phyloP scores from a whole-genome alignment of 116 monocot species.

The Zostera marina region DNA sequence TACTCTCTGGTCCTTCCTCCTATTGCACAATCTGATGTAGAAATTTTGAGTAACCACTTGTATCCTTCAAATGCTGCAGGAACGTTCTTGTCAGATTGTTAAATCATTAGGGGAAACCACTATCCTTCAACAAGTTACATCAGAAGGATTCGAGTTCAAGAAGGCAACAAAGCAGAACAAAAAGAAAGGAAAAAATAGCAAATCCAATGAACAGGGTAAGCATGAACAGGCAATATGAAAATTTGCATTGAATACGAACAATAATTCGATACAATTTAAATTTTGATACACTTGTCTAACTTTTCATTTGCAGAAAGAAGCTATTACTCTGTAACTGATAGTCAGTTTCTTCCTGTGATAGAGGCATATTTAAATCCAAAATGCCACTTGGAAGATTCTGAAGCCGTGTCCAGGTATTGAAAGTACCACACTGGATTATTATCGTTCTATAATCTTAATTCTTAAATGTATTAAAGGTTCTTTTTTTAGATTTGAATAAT shows the following conservation, averaged over 20 bases:
- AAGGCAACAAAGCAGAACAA: constrained; percentile 24
- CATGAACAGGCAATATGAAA: constrained; percentile 3
- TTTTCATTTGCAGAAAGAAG: background rate
- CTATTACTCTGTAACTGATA: background rate
- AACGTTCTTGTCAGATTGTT: constrained; percentile 56
- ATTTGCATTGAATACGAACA: background rate
- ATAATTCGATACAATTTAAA: background rate
- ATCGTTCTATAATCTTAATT: too few species aligned
- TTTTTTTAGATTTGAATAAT: background rate
- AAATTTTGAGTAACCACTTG: background rate
- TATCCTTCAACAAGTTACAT: constrained; percentile 33
- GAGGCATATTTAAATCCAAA: constrained; percentile 85
- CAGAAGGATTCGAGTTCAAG: constrained; percentile 27
- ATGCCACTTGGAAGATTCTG: constrained; percentile 75
- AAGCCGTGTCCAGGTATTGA: constrained; percentile 53
- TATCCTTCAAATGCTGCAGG: constrained; percentile 28
- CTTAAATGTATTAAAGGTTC: background rate
- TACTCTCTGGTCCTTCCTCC: background rate
- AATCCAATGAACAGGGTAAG: constrained; percentile 17
- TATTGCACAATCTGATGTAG: background rate
- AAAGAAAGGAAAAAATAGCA: constrained; percentile 10
- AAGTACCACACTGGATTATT: background rate
- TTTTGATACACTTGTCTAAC: background rate
- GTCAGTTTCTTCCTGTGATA: constrained; percentile 17
- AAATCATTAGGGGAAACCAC: constrained; percentile 49